Percentiles rank a stretch among this genome's conserved stretches.
phyloP scores from a whole-genome alignment of 2,329 filamentous ascomycete species.

The Gyromitra esculenta region DNA sequence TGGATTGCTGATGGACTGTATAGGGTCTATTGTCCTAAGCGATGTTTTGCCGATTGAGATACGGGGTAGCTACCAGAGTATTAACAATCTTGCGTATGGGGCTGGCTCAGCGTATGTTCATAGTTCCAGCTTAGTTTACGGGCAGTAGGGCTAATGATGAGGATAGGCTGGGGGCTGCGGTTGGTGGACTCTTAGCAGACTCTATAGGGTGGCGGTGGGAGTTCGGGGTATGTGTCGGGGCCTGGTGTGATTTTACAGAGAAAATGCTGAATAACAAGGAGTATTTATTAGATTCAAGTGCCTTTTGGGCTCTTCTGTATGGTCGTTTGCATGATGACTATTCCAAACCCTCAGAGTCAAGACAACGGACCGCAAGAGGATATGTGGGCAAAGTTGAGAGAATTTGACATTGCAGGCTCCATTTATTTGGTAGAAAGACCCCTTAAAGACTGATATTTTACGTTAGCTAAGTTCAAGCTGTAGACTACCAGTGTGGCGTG shows the following conservation, averaged over 20 bases:
- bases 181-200: constrained; percentile 76
- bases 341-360: constrained; percentile 64
- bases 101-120: constrained; percentile 64
- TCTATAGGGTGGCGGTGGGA: constrained; percentile 78
- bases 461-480: background rate
- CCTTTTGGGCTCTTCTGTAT: constrained; percentile 65
- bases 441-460: background rate
- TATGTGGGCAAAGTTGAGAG: constrained; percentile 65
- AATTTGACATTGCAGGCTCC: constrained; percentile 70
- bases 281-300: constrained; percentile 64
- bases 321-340: constrained; percentile 63
- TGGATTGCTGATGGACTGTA: background rate
- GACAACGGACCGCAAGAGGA: constrained; percentile 61
- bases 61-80: constrained; percentile 75
- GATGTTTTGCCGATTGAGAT: constrained; percentile 56
- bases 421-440: constrained; percentile 61
- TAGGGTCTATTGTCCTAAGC: constrained; percentile 51
- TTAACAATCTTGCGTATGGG: constrained; percentile 74
- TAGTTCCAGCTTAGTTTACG: constrained; percentile 42
- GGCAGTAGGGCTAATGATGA: background rate
- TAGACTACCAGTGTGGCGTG: constrained; percentile 65
- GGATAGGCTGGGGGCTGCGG: constrained; percentile 69
- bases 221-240: constrained; percentile 63
- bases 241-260: no score
- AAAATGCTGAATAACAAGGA: background rate